phyloP scores from a whole-genome alignment of 176 grass and related monocot species.

The Cocos nucifera region DNA sequence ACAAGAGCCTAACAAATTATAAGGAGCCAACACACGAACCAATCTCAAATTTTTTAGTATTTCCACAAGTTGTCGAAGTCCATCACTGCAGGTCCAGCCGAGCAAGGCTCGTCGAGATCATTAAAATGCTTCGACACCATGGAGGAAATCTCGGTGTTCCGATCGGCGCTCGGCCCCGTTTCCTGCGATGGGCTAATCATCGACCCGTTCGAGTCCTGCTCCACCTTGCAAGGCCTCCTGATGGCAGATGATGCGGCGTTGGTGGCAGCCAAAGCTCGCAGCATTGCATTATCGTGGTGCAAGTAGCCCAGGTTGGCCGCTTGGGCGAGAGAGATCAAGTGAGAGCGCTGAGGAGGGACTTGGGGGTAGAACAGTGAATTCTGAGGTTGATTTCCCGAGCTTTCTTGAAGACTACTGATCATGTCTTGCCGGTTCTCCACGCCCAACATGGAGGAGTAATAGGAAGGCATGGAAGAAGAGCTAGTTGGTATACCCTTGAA shows the following conservation, averaged over 20 bases:
- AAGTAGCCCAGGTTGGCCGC: slow-evolving; percentile 12
- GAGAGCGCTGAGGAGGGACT: slow-evolving; percentile 15
- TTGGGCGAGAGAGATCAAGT: slow-evolving; percentile 1
- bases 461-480: slow-evolving; percentile 18
- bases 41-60: slow-evolving; percentile 16
- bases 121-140: slow-evolving; percentile 21
- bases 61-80: slow-evolving; percentile 30
- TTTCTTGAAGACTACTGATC: not conserved
- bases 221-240: slow-evolving; percentile 16
- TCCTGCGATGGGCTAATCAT: slow-evolving; percentile 21
- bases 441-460: slow-evolving; percentile 16
- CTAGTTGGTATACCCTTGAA: slow-evolving; percentile 4
- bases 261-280: no score
- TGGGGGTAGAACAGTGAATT: slow-evolving; percentile 23
- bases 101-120: slow-evolving; percentile 19
- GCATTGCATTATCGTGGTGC: not conserved
- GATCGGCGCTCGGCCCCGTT: slow-evolving; percentile 13
- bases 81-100: slow-evolving; percentile 2
- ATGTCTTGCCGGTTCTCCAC: slow-evolving; percentile 12
- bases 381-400: slow-evolving; percentile 1
- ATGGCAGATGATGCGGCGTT: no score
- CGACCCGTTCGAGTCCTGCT: slow-evolving; percentile 5
- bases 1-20: slow-evolving; percentile 24
- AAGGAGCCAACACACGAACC: slow-evolving; percentile 1
- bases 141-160: slow-evolving; percentile 27